Evolutionary conservation across 768 basidiomycete species (phyloP), one percentile per base, ranked within the genome.

Genomic region (Rossbeevera mucosa): DNA sequence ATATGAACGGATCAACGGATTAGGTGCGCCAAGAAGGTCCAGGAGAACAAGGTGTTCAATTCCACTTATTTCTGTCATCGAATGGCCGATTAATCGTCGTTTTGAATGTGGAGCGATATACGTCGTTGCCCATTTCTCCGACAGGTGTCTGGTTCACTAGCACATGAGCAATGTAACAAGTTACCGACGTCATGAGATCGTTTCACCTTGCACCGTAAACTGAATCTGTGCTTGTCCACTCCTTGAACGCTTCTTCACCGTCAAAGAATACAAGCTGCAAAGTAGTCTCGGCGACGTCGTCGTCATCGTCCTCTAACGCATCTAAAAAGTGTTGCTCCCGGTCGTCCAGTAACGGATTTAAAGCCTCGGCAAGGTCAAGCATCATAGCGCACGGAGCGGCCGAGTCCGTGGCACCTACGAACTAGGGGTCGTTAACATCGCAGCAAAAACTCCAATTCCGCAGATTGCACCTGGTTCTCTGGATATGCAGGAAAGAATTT

Each of bases 391-490:
- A 97, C 2, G 96, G 85, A 29, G 91, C 93, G 6, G 94, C 96
- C 1, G 94, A 96, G 66, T 99, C 96, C 9, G 94, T 98, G 8
- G 96, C 96, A 29, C 96, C 96, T 62, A 99, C 74, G 66, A 99
- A 99, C 91, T 97, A 46, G 47, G 53, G 49, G 54, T 18, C 48
- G 52, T 58, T 45, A 67, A 44, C 18, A 24, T 45, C 40, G 31
- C 51, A 47, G 47, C 9, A 20, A 41, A 57, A 25, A 6, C 25
- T 7, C 43, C 7, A 41, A 40, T 8, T 44, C 30, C 12, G 21
- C 14, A 25, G 22, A 20, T 66, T 76, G 53, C 61, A 90, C 93
- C 74, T 91, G 86, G 64, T 91, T 88, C 31, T 79, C 68, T 5
- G 91, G 88, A 52, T 76, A 85, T 1, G 66, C 68, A 0, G 84